phyloP scores from a whole-genome alignment of 495 filamentous ascomycete genomes.

The Penicillium canariense region DNA sequence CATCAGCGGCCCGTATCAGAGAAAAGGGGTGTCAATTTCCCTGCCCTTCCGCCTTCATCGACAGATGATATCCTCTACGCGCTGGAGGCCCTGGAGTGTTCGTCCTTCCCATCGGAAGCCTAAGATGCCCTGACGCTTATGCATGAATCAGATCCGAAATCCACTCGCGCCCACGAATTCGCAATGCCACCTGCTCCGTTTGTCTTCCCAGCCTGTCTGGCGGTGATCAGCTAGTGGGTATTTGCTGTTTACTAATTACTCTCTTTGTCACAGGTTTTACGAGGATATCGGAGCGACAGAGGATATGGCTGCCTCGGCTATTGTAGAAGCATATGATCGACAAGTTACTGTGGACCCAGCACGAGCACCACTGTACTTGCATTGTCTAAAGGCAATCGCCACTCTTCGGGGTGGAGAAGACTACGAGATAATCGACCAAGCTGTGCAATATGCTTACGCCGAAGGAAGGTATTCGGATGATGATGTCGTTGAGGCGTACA shows the following conservation, averaged over 20 bases:
- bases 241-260: slow-evolving; percentile 8
- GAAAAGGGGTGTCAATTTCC: slow-evolving; percentile 35
- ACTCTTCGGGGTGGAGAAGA: slow-evolving; percentile 36
- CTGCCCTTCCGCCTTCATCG: slow-evolving; percentile 31
- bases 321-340: slow-evolving; percentile 40
- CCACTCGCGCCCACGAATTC: slow-evolving; percentile 31
- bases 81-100: slow-evolving; percentile 52
- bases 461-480: slow-evolving; percentile 48
- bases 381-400: slow-evolving; percentile 38
- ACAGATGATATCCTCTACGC: slow-evolving; percentile 38
- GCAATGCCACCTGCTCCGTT: slow-evolving; percentile 38
- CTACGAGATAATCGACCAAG: slow-evolving; percentile 32
- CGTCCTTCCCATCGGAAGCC: slow-evolving; percentile 7
- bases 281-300: slow-evolving; percentile 46
- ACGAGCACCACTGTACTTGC: slow-evolving; percentile 32
- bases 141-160: slow-evolving; percentile 29
- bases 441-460: slow-evolving; percentile 38
- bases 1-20: slow-evolving; percentile 45
- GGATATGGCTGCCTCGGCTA: slow-evolving; percentile 37
- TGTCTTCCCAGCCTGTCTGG: slow-evolving; percentile 12
- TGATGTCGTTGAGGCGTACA: slow-evolving; percentile 55
- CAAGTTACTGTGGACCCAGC: slow-evolving; percentile 37
- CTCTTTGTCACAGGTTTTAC: slow-evolving; percentile 29
- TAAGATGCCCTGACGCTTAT: not conserved
- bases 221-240: not conserved